Conservation (phyloP, 495 filamentous ascomycete genomes). For the Parmelia sp. region DNA sequence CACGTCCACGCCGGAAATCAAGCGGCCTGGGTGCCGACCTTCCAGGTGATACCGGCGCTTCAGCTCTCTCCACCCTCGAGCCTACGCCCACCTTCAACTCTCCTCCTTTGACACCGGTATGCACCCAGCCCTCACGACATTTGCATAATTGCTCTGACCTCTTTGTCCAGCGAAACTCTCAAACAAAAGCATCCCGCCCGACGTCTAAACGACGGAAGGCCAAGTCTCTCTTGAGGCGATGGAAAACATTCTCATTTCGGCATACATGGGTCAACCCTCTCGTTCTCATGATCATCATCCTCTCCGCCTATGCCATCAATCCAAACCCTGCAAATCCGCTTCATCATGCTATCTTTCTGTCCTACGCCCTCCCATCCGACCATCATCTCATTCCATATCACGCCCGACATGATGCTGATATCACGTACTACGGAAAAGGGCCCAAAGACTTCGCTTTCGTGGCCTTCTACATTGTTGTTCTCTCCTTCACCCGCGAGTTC, state of each 20-base stretch:
- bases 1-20: constrained; percentile 42
- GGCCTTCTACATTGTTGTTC: constrained; percentile 78
- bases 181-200: constrained; percentile 33
- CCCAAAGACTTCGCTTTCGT: constrained; percentile 79
- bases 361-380: constrained; percentile 63
- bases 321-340: constrained; percentile 77
- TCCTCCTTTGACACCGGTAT: constrained; percentile 39
- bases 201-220: constrained; percentile 47
- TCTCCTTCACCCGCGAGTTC: constrained; percentile 93
- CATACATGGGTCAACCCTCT: constrained; percentile 81
- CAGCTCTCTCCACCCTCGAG: constrained; percentile 49
- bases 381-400: constrained; percentile 37
- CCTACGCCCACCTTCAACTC: constrained; percentile 41
- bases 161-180: constrained; percentile 18
- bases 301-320: constrained; percentile 67
- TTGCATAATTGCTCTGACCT: constrained; percentile 2
- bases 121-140: constrained; percentile 3
- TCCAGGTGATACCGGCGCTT: constrained; percentile 46
- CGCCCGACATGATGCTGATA: constrained; percentile 43
- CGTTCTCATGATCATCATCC: constrained; percentile 55
- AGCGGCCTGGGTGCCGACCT: constrained; percentile 47
- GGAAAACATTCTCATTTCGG: constrained; percentile 58
- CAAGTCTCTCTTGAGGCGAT: constrained; percentile 57
- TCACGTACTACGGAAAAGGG: constrained; percentile 84
- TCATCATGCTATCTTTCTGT: constrained; percentile 85